Evolutionary conservation across 2,329 filamentous ascomycete species (phyloP), one percentile per base, ranked within the genome.

Genomic region (Claviceps quebecensis): DNA sequence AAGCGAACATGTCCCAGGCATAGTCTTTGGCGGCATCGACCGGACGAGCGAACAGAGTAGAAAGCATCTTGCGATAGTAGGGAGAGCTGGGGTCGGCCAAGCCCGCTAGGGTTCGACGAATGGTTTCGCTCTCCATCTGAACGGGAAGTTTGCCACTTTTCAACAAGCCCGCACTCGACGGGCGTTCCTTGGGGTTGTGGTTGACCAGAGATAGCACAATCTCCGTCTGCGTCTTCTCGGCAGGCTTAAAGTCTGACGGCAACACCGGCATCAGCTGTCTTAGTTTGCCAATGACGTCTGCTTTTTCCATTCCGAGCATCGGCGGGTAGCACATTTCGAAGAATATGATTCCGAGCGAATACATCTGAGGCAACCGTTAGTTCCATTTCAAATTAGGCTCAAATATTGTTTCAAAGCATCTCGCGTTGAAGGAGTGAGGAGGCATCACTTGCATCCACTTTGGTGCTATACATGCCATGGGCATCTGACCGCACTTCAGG

Each of bases 271-370:
- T 72, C 40, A 80, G 78, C 57, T 81, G 76, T 45, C 87, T 78
- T 43, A 96, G 74, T 51, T 77, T 72, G 49, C 84, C 77, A 29
- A 96, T 73, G 4, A 82, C 77, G 49, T 75, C 68, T 2, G 77
- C 78, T 55, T 81, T 75, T 59, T 84, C 76, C 78, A 84, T 83
- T 4, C 80, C 80, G 63, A 83, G 72, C 68, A 83, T 77, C 0
- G 79, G 74, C 37, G 72, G 68, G 56, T 83, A 90, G 61, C 86
- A 94, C 93, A 98, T 98, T 67, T 98, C 93, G 58, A 96, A 97
- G 69, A 98, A 95, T 52, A 98, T 97, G 56, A 98, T 86, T 0
- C 93, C 93, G 43, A 98, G 74, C 0, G 91, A 96, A 64, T 93
- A 98, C 91, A 98, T 97, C 77, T 82, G 52, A 17, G 34, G 29